Base-by-base conservation (phyloP, 2,329 filamentous ascomycete species). In the Sclerotinia minor region DNA sequence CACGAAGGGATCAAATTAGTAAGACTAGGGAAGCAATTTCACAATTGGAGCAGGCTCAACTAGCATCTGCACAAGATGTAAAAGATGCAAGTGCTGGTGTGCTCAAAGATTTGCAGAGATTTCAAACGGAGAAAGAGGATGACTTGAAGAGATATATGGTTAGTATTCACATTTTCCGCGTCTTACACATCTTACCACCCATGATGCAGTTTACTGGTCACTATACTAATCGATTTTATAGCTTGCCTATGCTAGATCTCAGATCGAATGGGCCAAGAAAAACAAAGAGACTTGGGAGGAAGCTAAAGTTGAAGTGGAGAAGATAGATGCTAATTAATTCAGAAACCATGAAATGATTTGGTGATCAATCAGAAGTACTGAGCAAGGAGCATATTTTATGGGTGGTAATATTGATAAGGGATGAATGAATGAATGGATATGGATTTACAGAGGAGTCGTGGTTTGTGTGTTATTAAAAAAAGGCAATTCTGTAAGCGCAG, bases 121-220 rank as follows among this genome's bases (percentile, higher is more conserved):
- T 99, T 80, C 96, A 99, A 79, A 84, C 83, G 69, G 94, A 98
- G 80, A 99, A 99, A 79, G 96, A 99, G 80, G 92, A 94, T 63
- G 95, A 99, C 78, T 79, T 99, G 75, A 89, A 89, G 76, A 87
- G 92, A 71, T 98, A 98, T 78, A 99, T 99, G 95, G 95, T 97
- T 82, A 81, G 91, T 80, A 67, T 72, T 70, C 71, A 65, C 66
- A 17, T 63, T 58, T 6, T 6, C 38, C 0, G 3, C 8, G 17
- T 17, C 9, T 24, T 24, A 5, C 1, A 2, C 6, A 9, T 17
- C 17, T 61, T 4, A 9, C 21, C 35, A 32, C 17, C 8, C 17
- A 15, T 19, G 24, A 13, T 15, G n/a, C 17, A 49, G 1, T 38
- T n/a, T n/a, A 6, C 13, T n/a, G 8, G 17, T 19, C 17, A 26